phyloP scores from a whole-genome alignment of 352 stramenopile genomes.

The Globisporangium alternatum region DNA sequence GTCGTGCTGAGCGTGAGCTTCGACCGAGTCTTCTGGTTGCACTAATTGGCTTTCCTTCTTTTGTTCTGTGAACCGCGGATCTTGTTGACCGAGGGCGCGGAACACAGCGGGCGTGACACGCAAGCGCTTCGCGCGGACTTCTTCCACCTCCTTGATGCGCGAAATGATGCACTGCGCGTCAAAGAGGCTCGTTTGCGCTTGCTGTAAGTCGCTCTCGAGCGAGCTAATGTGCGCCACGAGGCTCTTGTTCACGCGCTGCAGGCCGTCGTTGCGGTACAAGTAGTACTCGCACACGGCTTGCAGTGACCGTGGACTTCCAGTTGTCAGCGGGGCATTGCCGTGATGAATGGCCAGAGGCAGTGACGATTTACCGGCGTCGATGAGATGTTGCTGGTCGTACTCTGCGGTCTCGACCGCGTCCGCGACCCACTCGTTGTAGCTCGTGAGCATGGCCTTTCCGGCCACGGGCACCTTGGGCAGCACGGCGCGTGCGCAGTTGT shows the following conservation, averaged over 20 bases:
- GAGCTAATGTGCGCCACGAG: slow-evolving; percentile 16
- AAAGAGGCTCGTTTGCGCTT: slow-evolving; percentile 8
- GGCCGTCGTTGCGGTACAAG: slow-evolving; percentile 13
- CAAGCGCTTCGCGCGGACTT: slow-evolving; percentile 4
- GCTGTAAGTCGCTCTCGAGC: slow-evolving; percentile 12
- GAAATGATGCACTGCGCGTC: slow-evolving; percentile 11
- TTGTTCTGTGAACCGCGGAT: background rate
- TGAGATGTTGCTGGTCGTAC: background rate
- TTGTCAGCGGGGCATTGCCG: background rate
- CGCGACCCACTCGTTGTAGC: slow-evolving; percentile 15
- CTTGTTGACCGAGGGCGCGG: background rate
- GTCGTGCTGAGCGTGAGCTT: background rate
- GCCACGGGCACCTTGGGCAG: slow-evolving; percentile 9
- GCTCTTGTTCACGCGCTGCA: slow-evolving; percentile 12
- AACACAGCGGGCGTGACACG: background rate
- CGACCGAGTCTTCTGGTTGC: too few relatives aligned
- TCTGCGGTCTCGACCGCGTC: background rate
- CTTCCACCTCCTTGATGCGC: slow-evolving; percentile 15
- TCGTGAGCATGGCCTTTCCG: slow-evolving; percentile 15
- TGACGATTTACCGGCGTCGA: background rate
- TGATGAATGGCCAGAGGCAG: background rate
- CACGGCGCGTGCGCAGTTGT: slow-evolving; percentile 2
- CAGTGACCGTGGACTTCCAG: background rate
- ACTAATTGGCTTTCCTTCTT: too few relatives aligned
- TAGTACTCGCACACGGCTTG: slow-evolving; percentile 10